Conservation (phyloP, 805 yeast species). For the Naumovozyma dairenensis region DNA sequence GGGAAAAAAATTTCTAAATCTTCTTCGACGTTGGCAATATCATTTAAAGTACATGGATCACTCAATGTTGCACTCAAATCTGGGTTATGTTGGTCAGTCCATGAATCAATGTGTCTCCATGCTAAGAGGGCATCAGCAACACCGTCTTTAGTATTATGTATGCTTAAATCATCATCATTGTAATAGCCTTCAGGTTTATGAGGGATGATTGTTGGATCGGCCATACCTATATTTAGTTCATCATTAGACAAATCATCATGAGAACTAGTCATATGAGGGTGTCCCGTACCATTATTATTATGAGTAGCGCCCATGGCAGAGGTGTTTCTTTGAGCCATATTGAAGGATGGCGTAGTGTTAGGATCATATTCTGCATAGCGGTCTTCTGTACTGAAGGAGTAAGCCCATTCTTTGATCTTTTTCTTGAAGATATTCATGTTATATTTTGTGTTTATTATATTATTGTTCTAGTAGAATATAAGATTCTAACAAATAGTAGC, state of each 20-base stretch:
- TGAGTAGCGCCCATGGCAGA: too few relatives aligned
- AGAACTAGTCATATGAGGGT: slow-evolving; percentile 6
- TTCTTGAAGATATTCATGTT: slow-evolving; percentile 33
- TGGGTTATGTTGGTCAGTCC: slow-evolving; percentile 71
- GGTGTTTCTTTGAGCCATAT: slow-evolving; percentile 22
- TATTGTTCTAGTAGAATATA: too few relatives aligned
- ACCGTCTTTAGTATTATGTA: slow-evolving; percentile 40
- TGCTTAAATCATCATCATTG: slow-evolving; percentile 32
- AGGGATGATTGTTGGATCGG: slow-evolving; percentile 1
- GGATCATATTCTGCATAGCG: slow-evolving; percentile 61
- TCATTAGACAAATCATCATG: slow-evolving; percentile 12
- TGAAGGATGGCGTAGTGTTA: slow-evolving; percentile 28
- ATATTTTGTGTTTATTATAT: slow-evolving; percentile 2
- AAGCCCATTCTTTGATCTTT: slow-evolving; percentile 48
- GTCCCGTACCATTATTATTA: slow-evolving; percentile 5
- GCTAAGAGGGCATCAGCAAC: slow-evolving; percentile 67
- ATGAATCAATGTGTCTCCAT: slow-evolving; percentile 81
- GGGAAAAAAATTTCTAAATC: slow-evolving; percentile 74
- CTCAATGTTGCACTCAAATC: slow-evolving; percentile 73
- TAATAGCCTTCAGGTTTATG: slow-evolving; percentile 22
- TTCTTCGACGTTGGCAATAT: slow-evolving; percentile 71
- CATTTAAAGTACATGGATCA: slow-evolving; percentile 71
- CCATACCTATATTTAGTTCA: slow-evolving; percentile 12
- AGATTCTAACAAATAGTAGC: too few relatives aligned
- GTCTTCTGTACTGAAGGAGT: slow-evolving; percentile 56